phyloP scores from a whole-genome alignment of 192 early-diverging fungal species.

The Coemansia sp. region DNA sequence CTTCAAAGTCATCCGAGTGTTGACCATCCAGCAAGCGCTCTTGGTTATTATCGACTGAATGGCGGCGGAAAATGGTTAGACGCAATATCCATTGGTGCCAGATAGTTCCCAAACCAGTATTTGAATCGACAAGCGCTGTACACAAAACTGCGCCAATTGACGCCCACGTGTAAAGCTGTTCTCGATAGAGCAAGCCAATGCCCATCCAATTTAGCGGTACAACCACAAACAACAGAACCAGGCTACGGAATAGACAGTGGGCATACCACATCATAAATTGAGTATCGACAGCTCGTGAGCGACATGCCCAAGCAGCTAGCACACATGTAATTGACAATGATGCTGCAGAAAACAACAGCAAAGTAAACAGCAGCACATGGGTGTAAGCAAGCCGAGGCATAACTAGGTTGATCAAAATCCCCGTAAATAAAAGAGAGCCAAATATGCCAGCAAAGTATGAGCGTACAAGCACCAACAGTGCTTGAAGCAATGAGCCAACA shows the following conservation, averaged over 20 bases:
- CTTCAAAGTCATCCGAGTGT: conserved; percentile 1
- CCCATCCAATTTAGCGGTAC: conserved; percentile 31
- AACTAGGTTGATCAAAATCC: conserved; percentile 25
- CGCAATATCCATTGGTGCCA: conserved; percentile 16
- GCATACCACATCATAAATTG: conserved; percentile 35
- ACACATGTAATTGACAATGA: conserved; percentile 25
- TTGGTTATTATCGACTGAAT: background rate
- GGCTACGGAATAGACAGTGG: conserved; percentile 29
- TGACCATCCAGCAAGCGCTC: conserved; percentile 18
- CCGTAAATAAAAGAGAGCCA: conserved; percentile 31
- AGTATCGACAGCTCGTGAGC: conserved; percentile 24
- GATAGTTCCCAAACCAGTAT: conserved; percentile 12
- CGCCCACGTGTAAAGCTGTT: conserved; percentile 37
- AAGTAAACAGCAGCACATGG: conserved; percentile 20
- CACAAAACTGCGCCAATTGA: conserved; percentile 21
- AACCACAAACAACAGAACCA: conserved; percentile 28
- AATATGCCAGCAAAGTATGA: conserved; percentile 24
- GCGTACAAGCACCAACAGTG: conserved; percentile 12
- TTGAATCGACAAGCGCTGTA: conserved; percentile 32
- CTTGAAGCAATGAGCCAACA: conserved; percentile 30
- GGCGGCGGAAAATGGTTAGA: background rate
- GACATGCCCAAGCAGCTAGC: conserved; percentile 27
- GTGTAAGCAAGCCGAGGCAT: conserved; percentile 49
- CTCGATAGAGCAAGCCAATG: conserved; percentile 44
- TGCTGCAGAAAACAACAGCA: conserved; percentile 38